Conservation (phyloP, 805 yeast species). For the Candida morakotiae region DNA sequence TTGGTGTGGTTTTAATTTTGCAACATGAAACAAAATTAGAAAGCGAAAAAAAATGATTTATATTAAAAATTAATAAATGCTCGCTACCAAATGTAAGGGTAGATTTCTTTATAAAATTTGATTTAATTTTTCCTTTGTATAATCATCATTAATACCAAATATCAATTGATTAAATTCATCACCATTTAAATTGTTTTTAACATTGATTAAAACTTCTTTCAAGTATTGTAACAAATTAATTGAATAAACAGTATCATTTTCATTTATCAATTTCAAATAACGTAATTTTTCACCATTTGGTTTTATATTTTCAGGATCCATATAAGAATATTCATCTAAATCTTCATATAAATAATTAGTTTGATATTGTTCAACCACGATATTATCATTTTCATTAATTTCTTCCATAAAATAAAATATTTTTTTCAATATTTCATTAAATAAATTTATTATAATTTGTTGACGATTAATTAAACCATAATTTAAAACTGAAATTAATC, state of each 20-base stretch:
- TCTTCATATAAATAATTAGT: constrained; percentile 37
- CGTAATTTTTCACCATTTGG: constrained; percentile 41
- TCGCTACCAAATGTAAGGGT: neutral
- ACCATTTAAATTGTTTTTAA: constrained; percentile 21
- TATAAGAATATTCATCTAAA: constrained; percentile 37
- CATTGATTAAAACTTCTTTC: constrained; percentile 19
- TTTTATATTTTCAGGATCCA: constrained; percentile 33
- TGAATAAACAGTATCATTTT: constrained; percentile 33
- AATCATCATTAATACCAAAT: constrained; percentile 28
- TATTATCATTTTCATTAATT: constrained; percentile 50
- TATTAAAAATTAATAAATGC: too few species aligned
- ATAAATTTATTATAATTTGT: constrained; percentile 18
- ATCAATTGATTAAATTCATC: constrained; percentile 32
- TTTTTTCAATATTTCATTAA: constrained; percentile 26
- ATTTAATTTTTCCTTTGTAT: constrained; percentile 27
- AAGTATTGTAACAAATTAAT: constrained; percentile 47
- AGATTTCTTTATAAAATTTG: neutral
- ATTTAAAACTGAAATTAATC: constrained; percentile 49
- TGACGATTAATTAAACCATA: constrained; percentile 22
- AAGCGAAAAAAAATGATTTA: neutral
- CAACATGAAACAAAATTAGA: neutral
- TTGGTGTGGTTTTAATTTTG: neutral
- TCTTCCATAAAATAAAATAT: constrained; percentile 61
- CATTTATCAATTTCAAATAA: constrained; percentile 27
- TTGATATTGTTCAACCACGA: constrained; percentile 32